These are phyloP conservation scores for Silene noctiflora DNA, from an alignment of 179 eudicot species.

Conservation along the genomic window DNA sequence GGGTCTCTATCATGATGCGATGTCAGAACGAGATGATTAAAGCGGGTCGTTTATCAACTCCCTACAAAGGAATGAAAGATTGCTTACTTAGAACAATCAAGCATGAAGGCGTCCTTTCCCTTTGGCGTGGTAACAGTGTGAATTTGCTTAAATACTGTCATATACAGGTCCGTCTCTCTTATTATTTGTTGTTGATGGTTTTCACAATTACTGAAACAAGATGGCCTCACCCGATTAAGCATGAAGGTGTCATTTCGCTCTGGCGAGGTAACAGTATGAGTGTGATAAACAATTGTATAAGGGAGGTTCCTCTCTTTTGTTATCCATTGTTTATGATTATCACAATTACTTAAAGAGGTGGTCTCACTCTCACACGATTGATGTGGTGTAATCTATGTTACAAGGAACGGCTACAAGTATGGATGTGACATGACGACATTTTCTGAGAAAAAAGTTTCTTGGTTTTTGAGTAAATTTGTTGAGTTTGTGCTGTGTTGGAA, in stretches of 20 bases:
- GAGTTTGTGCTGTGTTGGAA: too few species aligned
- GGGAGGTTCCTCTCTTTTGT: too few species aligned
- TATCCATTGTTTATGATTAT: not conserved
- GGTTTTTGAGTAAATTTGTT: too few species aligned
- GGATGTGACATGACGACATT: too few species aligned
- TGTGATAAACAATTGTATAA: not conserved
- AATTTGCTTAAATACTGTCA: not conserved
- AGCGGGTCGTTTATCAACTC: slow-evolving; percentile 21
- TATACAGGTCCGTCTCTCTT: not conserved
- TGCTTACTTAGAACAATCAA: slow-evolving; percentile 26
- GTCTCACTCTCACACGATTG: too few species aligned
- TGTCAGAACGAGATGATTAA: slow-evolving; percentile 30
- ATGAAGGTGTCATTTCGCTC: slow-evolving; percentile 23
- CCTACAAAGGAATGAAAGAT: slow-evolving; percentile 31
- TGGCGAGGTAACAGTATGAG: slow-evolving; percentile 27
- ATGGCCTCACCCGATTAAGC: too few species aligned
- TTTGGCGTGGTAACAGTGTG: slow-evolving; percentile 30
- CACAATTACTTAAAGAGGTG: too few species aligned
- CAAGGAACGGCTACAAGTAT: too few species aligned
- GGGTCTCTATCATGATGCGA: slow-evolving; percentile 21
- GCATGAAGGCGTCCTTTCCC: slow-evolving; percentile 22
- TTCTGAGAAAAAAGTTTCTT: too few species aligned
- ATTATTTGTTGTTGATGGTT: not conserved
- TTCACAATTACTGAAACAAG: too few species aligned
- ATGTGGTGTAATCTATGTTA: too few species aligned